Percentiles rank a stretch among this genome's conserved stretches.
Conservation (phyloP, 208 protist species). For the Phytomonas sp. region DNA sequence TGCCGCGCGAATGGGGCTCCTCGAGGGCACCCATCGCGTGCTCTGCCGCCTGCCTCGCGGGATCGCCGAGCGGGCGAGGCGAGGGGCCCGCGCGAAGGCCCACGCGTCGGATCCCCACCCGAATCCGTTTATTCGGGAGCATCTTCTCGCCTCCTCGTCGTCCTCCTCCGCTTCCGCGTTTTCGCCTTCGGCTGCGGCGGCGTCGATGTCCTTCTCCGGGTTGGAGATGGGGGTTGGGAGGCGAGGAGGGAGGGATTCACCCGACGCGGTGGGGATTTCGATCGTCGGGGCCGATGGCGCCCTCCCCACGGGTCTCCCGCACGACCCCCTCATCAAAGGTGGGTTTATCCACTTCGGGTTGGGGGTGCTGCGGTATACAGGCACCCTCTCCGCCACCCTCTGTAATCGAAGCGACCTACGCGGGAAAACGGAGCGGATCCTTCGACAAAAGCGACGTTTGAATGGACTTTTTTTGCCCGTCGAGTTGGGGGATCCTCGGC, state of each 20-base stretch:
- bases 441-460: conserved; percentile 15
- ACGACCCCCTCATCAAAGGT: conserved; percentile 19
- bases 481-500: background rate
- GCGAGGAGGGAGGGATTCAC: no score
- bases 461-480: background rate
- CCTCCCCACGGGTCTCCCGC: conserved; percentile 13
- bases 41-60: conserved; percentile 45
- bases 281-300: no score
- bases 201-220: no score
- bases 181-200: conserved; percentile 90
- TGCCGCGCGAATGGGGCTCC: conserved; percentile 17
- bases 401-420: no score
- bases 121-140: background rate
- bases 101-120: background rate
- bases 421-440: conserved; percentile 11
- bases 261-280: conserved; percentile 95
- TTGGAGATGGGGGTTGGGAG: no score
- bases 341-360: conserved; percentile 27
- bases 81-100: background rate
- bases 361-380: conserved; percentile 14
- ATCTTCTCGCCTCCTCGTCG: background rate
- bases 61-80: conserved; percentile 21
- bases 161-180: conserved; percentile 56
- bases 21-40: conserved; percentile 55
- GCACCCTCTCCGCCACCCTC: conserved; percentile 16